Percentiles rank a stretch among this genome's conserved stretches.
Evolutionary conservation across 495 filamentous ascomycete genomes (phyloP).

Genomic region (Talaromyces wortmannii): DNA sequence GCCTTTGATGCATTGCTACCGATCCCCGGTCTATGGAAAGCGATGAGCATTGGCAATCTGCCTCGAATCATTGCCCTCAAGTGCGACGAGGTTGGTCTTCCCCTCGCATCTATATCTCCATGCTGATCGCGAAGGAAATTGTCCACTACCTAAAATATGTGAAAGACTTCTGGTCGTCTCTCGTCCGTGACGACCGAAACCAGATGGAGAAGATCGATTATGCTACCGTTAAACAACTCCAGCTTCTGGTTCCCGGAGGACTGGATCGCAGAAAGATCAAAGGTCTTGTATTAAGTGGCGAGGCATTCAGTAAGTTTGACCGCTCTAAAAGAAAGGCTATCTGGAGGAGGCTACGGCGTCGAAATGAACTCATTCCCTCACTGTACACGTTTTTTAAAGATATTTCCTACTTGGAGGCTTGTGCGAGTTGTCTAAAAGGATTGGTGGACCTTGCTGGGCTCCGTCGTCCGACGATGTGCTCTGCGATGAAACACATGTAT

Average conservation of each 20-base stretch:
- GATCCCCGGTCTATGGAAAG: conserved; percentile 19
- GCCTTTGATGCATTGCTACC: conserved; percentile 17
- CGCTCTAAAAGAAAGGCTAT: conserved; percentile 15
- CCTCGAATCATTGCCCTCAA: conserved; percentile 11
- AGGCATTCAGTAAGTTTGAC: conserved; percentile 20
- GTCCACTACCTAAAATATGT: conserved; percentile 11
- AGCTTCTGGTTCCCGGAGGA: conserved; percentile 8
- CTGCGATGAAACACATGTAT: background rate
- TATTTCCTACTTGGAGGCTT: conserved; percentile 20
- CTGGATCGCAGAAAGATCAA: conserved; percentile 4
- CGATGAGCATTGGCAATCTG: conserved; percentile 16
- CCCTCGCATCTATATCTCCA: background rate
- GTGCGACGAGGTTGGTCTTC: conserved; percentile 10
- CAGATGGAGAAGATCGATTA: conserved; percentile 8
- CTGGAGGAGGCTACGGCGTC: conserved; percentile 8
- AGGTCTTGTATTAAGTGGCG: conserved; percentile 9
- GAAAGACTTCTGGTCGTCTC: conserved; percentile 10
- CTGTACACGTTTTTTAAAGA: conserved; percentile 30
- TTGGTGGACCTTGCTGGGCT: conserved; percentile 11
- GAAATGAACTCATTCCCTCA: conserved; percentile 19
- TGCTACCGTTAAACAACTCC: conserved; percentile 10
- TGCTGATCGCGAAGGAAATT: conserved; percentile 11
- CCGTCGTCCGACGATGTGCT: conserved; percentile 11
- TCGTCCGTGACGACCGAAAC: conserved; percentile 5
- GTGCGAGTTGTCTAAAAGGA: conserved; percentile 18